phyloP scores from a whole-genome alignment of 768 basidiomycete species.

The Imleria badia region DNA sequence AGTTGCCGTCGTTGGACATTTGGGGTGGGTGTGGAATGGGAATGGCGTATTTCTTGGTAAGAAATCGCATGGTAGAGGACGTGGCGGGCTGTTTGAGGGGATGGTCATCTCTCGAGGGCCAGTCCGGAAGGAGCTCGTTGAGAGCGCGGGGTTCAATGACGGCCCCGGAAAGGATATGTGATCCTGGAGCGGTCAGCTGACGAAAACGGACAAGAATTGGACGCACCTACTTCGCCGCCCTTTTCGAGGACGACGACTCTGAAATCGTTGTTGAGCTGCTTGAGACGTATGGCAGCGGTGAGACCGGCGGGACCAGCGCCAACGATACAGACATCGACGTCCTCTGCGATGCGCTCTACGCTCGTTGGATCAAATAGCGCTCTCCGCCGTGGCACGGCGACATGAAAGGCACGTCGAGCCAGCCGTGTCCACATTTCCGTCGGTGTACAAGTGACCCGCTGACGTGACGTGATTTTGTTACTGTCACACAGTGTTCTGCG shows the following conservation, averaged over 20 bases:
- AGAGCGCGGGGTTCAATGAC: constrained; percentile 92
- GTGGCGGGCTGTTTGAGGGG: constrained; percentile 81
- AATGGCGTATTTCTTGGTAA: constrained; percentile 66
- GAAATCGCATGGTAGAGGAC: constrained; percentile 79
- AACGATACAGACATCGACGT: constrained; percentile 96
- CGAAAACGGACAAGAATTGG: neutral
- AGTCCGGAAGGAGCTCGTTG: constrained; percentile 86
- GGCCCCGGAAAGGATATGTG: constrained; percentile 94
- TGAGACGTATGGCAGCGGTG: constrained; percentile 92
- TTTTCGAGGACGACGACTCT: constrained; percentile 96
- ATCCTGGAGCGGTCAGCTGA: constrained; percentile 48
- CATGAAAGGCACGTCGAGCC: constrained; percentile 19
- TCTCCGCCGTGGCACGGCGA: constrained; percentile 16
- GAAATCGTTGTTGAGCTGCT: constrained; percentile 85
- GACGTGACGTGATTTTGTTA: too few species aligned
- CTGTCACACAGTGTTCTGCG: too few species aligned
- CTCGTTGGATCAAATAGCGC: constrained; percentile 50
- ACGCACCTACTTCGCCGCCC: constrained; percentile 86
- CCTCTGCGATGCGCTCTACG: constrained; percentile 85
- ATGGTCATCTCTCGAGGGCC: constrained; percentile 64
- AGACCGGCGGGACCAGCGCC: constrained; percentile 95
- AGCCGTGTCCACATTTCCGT: constrained; percentile 3
- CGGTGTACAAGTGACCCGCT: too few species aligned
- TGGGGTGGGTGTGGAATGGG: constrained; percentile 96
- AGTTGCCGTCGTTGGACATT: constrained; percentile 95